Evolutionary conservation across 169 alveolate genomes (phyloP).

Genomic region (Plasmodium malariae): DNA sequence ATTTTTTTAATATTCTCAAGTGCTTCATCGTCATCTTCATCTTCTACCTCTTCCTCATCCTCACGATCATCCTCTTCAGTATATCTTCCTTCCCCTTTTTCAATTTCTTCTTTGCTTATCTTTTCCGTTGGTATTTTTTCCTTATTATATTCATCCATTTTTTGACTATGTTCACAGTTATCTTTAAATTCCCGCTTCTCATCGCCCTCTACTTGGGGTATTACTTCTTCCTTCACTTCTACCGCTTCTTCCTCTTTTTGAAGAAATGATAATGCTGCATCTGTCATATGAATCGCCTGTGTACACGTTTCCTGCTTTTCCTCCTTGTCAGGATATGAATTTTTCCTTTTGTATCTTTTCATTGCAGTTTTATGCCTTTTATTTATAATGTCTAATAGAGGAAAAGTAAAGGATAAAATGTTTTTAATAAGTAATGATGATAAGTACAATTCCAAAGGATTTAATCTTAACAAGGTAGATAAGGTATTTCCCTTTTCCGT

Average conservation of each 20-base stretch:
- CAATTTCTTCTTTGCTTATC: not conserved
- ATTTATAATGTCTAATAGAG: slow-evolving; percentile 62
- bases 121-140: too few species aligned
- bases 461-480: slow-evolving; percentile 66
- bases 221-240: not conserved
- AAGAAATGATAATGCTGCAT: not conserved
- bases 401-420: slow-evolving; percentile 63
- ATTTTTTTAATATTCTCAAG: slow-evolving; percentile 42
- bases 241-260: not conserved
- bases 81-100: not conserved
- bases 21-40: slow-evolving; percentile 63
- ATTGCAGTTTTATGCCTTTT: not conserved
- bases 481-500: slow-evolving; percentile 73
- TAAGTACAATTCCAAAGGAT: slow-evolving; percentile 46
- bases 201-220: not conserved
- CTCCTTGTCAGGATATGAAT: not conserved
- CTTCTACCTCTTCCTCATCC: slow-evolving; percentile 33
- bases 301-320: slow-evolving; percentile 7
- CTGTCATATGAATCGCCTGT: not conserved
- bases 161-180: not conserved
- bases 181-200: slow-evolving; percentile 28
- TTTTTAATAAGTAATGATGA: slow-evolving; percentile 79
- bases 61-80: slow-evolving; percentile 26
- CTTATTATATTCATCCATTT: not conserved
- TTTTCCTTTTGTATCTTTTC: slow-evolving; percentile 16